Evolutionary conservation across 2,329 filamentous ascomycete genomes (phyloP), one percentile per base, ranked within the genome.

Genomic region (Endoconidiophora laricicola): DNA sequence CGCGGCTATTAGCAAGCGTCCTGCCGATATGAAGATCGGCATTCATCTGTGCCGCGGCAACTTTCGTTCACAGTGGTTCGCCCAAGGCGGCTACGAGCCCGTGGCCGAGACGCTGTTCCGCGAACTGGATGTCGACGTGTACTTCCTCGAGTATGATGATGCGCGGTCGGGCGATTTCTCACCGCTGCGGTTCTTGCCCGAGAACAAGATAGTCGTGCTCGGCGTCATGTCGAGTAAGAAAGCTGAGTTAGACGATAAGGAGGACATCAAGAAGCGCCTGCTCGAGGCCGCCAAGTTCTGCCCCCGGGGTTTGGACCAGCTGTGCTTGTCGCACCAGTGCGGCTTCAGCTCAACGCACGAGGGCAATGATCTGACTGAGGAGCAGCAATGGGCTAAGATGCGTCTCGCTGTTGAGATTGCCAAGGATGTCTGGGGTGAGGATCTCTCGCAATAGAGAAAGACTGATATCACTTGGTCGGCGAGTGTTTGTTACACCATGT

Each of bases 341-440:
- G 79, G 78, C 0, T 82, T 82, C 60, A 49, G 46, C 23, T 83
- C 77, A 57, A 79, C 84, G 57, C 72, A 76, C 10, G 70, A 79
- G 55, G 81, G 79, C 4, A 64, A 64, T 1, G 83, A 86, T 58
- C 71, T 86, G 57, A 75, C 73, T 1, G 72, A 73, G 58, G 72
- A 81, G 29, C 80, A 78, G 57, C 85, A 85, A 81, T 71, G 78
- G 63, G 74, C 71, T 58, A 86, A 85, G 68, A 63, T 86, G 58
- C 71, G 76, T 64, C 65, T 86, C 50, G 81, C 85, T 37, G 72
- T 77, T 52, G 70, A 75, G 48, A 71, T 86, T 56, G 80, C 81
- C 4, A 71, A 78, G 57, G 71, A 76, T 50, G 69, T 86, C 37
- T 86, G 81, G 81, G 52, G 52, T 7, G 52, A 53, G 6, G 52